Conservation (phyloP, 192 early-diverging fungal genomes). For the Umbelopsis sp. region DNA sequence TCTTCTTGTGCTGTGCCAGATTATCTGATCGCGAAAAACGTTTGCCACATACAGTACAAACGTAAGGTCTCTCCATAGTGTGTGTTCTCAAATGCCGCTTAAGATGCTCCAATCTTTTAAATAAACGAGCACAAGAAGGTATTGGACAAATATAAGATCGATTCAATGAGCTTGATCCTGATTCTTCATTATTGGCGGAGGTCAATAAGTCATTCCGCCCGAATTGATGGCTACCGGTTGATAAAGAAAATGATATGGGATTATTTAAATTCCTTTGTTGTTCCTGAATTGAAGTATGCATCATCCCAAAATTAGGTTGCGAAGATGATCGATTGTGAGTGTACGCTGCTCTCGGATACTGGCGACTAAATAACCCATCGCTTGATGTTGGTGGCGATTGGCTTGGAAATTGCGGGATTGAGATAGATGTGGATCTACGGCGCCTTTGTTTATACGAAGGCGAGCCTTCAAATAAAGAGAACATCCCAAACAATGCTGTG, state of each 20-base stretch:
- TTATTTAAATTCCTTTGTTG: background rate
- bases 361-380: background rate
- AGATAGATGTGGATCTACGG: conserved; percentile 49
- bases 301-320: background rate
- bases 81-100: conserved; percentile 63
- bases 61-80: conserved; percentile 61
- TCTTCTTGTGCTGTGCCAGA: conserved; percentile 61
- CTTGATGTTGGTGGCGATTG: background rate
- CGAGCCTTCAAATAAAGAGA: conserved; percentile 69
- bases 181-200: background rate
- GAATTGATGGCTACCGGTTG: background rate
- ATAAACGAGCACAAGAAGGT: conserved; percentile 50
- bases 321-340: conserved; percentile 8
- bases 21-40: conserved; percentile 62
- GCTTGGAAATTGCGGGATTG: background rate
- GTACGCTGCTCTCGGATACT: conserved; percentile 5
- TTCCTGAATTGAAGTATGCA: background rate
- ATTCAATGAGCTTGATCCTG: background rate
- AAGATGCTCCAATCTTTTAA: conserved; percentile 61
- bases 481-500: conserved; percentile 51
- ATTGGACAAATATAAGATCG: conserved; percentile 54
- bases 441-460: conserved; percentile 76
- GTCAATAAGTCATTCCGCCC: background rate
- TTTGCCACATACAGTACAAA: conserved; percentile 55
- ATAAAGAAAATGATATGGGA: background rate